A percentile compares a stretch with the other conserved stretches of the same genome.
Evolutionary conservation across 164 flowering plant genomes (phyloP).

Genomic region (Kalanchoe fedtschenkoi): DNA sequence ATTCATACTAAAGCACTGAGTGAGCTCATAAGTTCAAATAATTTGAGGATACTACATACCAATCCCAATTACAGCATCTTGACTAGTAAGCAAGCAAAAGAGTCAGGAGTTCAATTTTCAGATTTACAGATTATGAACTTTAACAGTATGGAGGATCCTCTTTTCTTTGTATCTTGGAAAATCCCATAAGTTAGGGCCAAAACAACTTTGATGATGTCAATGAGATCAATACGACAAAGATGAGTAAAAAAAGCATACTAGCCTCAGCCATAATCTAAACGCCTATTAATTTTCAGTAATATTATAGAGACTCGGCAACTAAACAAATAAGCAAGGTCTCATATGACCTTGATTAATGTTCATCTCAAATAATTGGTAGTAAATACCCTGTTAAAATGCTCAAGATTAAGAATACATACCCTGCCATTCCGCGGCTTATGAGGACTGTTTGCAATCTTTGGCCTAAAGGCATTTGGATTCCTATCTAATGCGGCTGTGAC

Average conservation of each 20-base stretch:
- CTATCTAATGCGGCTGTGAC: constrained; percentile 71
- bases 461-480: constrained; percentile 88
- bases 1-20: no score
- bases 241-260: background rate
- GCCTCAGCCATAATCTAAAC: background rate
- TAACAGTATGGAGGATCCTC: background rate
- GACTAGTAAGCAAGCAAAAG: background rate
- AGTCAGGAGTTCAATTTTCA: no score
- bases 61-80: background rate
- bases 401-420: constrained; percentile 24
- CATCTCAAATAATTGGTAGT: background rate
- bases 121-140: background rate
- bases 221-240: background rate
- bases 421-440: constrained; percentile 39
- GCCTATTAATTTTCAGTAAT: background rate
- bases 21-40: no score
- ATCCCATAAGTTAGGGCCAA: no score
- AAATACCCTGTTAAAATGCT: background rate
- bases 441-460: constrained; percentile 88
- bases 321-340: background rate
- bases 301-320: background rate
- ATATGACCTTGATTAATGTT: background rate
- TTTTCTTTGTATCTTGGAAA: background rate
- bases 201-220: background rate
- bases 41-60: background rate